Base-by-base conservation (phyloP, 2,329 filamentous ascomycete species). In the Diatrype stigma region DNA sequence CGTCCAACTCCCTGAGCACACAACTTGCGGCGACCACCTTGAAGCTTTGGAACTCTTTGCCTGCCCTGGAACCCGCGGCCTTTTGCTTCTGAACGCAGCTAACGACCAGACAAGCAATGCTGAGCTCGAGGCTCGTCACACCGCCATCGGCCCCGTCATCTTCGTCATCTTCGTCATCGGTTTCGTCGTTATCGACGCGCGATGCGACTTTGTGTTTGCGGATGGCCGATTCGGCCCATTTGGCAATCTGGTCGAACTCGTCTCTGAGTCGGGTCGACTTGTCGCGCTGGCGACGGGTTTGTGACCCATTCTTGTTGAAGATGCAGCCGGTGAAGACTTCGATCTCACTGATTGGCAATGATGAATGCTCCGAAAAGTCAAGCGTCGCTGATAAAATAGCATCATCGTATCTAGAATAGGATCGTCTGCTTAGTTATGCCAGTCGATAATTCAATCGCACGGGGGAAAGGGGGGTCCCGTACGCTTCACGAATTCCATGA, bases 321-420 rank as follows among this genome's bases (percentile, higher is more conserved):
- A 82, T 74, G n/a, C 70, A 73, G 8, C 79, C 80, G 22, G 78
- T 78, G 48, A 81, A 81, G 0, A 79, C 76, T 52, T 82, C 80
- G 0, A 78, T 64, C 57, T 82, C 80, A 0, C 65, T 71, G 7
- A 82, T 65, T 0, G 67, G 65, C 17, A 63, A 62, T 6, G 69
- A 67, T 0, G 77, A 70, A 42, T 78, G 75, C 6, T 79, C 73
- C 0, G 78, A 71, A 44, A 58, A 77, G 2, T 73, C 66, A 50
- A 66, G 63, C 66, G 74, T 78, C n/a, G 67, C 65, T 8, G 63
- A 66, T 11, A 53, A 52, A 1, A 81, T 65, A 0, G 65, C 60
- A 8, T 73, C 68, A 14, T 81, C 75, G 56, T 81, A 81, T 10
- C 76, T 77, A 26, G 11, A 14, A 46, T 30, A 42, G 28, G 26